phyloP scores from a whole-genome alignment of 2,329 filamentous ascomycete species.

The Harringtonia aguacate region DNA sequence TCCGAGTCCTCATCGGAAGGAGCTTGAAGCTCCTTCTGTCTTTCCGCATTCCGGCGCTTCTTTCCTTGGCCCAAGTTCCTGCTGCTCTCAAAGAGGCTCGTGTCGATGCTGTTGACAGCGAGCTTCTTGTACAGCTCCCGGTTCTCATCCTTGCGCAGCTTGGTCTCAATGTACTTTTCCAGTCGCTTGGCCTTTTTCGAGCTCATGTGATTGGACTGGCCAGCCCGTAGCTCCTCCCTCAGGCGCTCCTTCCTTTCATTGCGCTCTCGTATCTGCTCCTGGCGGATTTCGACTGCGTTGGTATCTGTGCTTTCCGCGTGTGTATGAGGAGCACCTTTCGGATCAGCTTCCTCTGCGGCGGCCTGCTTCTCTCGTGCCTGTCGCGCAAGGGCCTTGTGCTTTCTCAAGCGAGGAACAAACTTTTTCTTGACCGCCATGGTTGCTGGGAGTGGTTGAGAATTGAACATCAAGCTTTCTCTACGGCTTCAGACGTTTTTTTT shows the following conservation, averaged over 20 bases:
- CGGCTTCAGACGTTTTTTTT: neutral
- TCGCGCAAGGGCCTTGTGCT: constrained; percentile 59
- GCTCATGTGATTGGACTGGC: constrained; percentile 36
- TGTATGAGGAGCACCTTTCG: too few relatives aligned
- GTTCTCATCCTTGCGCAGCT: constrained; percentile 90
- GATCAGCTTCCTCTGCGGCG: constrained; percentile 28
- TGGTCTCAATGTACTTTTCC: constrained; percentile 70
- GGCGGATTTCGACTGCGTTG: constrained; percentile 43
- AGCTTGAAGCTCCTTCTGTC: constrained; percentile 42
- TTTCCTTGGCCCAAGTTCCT: constrained; percentile 64
- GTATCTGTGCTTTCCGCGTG: constrained; percentile 27
- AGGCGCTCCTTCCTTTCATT: constrained; percentile 45
- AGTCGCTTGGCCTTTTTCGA: constrained; percentile 56
- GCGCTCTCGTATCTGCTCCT: constrained; percentile 33
- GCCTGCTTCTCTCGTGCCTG: constrained; percentile 26
- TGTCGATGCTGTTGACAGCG: constrained; percentile 69
- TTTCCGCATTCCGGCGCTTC: constrained; percentile 56
- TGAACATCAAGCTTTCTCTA: neutral
- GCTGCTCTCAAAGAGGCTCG: constrained; percentile 67
- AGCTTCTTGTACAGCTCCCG: constrained; percentile 74
- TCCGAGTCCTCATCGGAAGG: constrained; percentile 15
- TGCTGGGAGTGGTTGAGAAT: neutral
- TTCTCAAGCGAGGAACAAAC: constrained; percentile 54
- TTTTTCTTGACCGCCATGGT: constrained; percentile 17
- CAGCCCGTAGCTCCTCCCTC: constrained; percentile 37